Evolutionary conservation across 2,329 filamentous ascomycete species (phyloP).

Genomic region (Fusarium torulosum): DNA sequence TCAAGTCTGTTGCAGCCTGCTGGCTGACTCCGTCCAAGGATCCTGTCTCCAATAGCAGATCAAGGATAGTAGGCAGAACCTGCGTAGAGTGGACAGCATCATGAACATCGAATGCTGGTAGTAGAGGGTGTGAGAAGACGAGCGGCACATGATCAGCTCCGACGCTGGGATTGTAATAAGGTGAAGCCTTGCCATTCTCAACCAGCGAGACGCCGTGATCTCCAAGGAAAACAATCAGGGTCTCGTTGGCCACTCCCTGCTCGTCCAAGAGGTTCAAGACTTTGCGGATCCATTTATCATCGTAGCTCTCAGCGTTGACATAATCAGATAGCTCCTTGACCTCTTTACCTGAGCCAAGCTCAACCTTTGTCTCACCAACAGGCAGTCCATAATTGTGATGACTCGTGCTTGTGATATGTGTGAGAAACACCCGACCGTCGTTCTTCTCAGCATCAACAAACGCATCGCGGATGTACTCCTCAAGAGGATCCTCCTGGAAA

Average conservation of each 20-base stretch:
- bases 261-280: conserved; percentile 49
- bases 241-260: conserved; percentile 52
- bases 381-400: conserved; percentile 52
- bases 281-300: conserved; percentile 51
- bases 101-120: conserved; percentile 48
- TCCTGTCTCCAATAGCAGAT: conserved; percentile 50
- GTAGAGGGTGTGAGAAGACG: conserved; percentile 50
- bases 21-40: conserved; percentile 43
- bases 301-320: conserved; percentile 50
- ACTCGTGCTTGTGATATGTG: conserved; percentile 53
- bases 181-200: conserved; percentile 48
- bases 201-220: conserved; percentile 53
- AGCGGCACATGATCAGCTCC: conserved; percentile 50
- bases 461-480: conserved; percentile 51
- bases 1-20: conserved; percentile 42
- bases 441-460: conserved; percentile 49
- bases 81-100: conserved; percentile 49
- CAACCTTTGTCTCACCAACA: conserved; percentile 43
- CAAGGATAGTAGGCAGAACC: conserved; percentile 51
- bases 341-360: conserved; percentile 37
- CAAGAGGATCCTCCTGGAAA: conserved; percentile 50
- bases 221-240: conserved; percentile 50
- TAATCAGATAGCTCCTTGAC: conserved; percentile 50
- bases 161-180: conserved; percentile 52
- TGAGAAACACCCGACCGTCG: conserved; percentile 51